These are phyloP conservation scores for Ganoderma meredithae DNA, from an alignment of 1,284 basidiomycete species.

Conservation along the genomic window DNA sequence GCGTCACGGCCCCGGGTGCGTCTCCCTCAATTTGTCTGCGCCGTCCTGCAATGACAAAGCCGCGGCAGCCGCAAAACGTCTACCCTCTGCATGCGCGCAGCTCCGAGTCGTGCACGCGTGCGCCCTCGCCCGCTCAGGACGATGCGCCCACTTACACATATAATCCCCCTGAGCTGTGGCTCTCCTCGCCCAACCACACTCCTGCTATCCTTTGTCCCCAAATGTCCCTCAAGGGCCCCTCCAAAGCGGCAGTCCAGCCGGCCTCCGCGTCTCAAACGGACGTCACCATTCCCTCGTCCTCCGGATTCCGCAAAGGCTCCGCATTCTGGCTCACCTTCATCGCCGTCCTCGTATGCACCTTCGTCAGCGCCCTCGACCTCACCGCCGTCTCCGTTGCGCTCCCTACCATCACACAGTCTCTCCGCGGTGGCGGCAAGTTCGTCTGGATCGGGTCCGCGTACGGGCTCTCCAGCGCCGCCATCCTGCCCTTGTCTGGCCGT, in stretches of 20 bases:
- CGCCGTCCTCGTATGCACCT: slow-evolving; percentile 32
- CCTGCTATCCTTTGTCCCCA: not conserved
- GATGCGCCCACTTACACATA: not conserved
- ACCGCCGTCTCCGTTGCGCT: slow-evolving; percentile 23
- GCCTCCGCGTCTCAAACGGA: not conserved
- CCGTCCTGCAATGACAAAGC: too few relatives aligned
- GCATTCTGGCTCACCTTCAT: slow-evolving; percentile 34
- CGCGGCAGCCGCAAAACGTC: not conserved
- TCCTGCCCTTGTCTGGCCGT: slow-evolving; percentile 41
- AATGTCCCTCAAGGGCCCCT: not conserved
- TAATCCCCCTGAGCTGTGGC: not conserved
- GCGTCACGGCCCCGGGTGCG: too few relatives aligned
- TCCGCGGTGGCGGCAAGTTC: slow-evolving; percentile 14
- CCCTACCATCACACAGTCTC: slow-evolving; percentile 22
- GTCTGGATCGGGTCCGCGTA: slow-evolving; percentile 13
- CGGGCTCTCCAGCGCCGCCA: slow-evolving; percentile 38
- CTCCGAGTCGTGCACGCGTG: too few relatives aligned
- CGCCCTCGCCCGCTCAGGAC: not conserved
- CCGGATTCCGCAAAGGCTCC: slow-evolving; percentile 20
- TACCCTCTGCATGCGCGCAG: not conserved
- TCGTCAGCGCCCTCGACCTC: slow-evolving; percentile 40
- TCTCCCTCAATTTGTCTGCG: too few relatives aligned
- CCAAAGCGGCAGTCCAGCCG: not conserved
- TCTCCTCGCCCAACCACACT: not conserved
- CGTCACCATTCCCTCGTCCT: not conserved